Base-by-base conservation (phyloP, 805 yeast genomes). In the Pichia membranifaciens region DNA sequence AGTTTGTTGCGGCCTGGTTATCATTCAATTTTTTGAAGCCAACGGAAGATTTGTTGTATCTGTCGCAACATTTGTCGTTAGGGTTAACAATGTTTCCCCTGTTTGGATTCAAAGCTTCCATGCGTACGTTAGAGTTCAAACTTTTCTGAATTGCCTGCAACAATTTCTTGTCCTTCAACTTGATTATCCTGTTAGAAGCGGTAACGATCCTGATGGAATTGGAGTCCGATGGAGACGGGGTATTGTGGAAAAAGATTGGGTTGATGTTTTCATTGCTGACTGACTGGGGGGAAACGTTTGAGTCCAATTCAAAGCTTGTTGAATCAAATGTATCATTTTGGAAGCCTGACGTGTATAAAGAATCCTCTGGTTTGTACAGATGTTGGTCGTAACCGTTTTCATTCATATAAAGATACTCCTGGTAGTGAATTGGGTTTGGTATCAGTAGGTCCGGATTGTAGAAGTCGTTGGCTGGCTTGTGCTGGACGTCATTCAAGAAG, bases 291-390 rank as follows among this genome's bases (percentile, higher is more conserved):
- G 46, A 41, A 12, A 34, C 5, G 32, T 47, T 42, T 13, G 49
- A 47, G 23, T 47, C 49, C 25, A 47, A 36, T 33, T 47, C 49
- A 33, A n/a, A 42, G 32, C 49, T 47, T 4, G 49, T 47, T 37
- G 38, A 36, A 23, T 47, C 43, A 33, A 47, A 36, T 15, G 43
- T 37, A 6, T 38, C 31, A 37, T 47, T 47, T 13, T 39, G 34
- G 13, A 33, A 18, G 2, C 33, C n/a, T 23, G 32, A 16, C 10
- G 29, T 18, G n/a, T 42, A 47, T 15, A 37, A 13, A 31, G 40
- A 29, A 32, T 41, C 43, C 16, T 34, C 41, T 18, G 13, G 15
- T 35, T 35, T 28, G 20, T 6, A 13, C 20, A 29, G 13, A 29
- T 25, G 16, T 16, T 22, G 9, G 15, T 15, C 15, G 25, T 38